These are phyloP conservation scores for Taphrina populina DNA, from an alignment of 1,139 yeast species.

Conservation along the genomic window DNA sequence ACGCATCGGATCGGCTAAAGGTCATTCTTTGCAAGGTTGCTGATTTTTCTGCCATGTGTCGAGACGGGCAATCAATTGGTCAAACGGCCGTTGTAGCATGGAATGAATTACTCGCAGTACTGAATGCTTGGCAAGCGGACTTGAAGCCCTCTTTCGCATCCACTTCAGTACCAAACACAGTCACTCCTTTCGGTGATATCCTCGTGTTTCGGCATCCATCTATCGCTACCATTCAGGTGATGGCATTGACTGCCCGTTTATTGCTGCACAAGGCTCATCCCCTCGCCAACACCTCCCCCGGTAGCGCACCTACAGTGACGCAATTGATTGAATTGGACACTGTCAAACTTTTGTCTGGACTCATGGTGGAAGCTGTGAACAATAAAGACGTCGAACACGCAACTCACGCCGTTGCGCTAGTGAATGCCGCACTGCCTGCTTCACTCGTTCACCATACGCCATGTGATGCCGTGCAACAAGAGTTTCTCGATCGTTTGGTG, in stretches of 20 bases:
- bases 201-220: conserved; percentile 18
- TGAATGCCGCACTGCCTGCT: conserved; percentile 22
- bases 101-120: conserved; percentile 9
- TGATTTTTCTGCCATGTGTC: conserved; percentile 4
- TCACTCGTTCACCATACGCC: conserved; percentile 22
- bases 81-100: conserved; percentile 7
- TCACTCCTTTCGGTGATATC: conserved; percentile 27
- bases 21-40: conserved; percentile 24
- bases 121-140: conserved; percentile 13
- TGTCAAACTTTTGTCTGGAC: conserved; percentile 11
- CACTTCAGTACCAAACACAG: neutral
- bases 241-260: conserved; percentile 15
- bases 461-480: neutral
- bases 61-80: neutral
- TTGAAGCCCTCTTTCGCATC: conserved; percentile 8
- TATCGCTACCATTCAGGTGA: conserved; percentile 21
- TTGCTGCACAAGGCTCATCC: conserved; percentile 28
- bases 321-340: conserved; percentile 7
- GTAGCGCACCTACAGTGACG: conserved; percentile 11
- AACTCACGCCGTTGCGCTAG: conserved; percentile 23
- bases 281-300: conserved; percentile 5
- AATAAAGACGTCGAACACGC: conserved; percentile 5
- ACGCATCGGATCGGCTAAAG: conserved; percentile 17
- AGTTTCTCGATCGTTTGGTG: conserved; percentile 20
- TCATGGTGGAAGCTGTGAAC: conserved; percentile 23